These are phyloP conservation scores for Nemania sp. DNA, from an alignment of 2,329 filamentous ascomycete genomes.

Conservation along the genomic window DNA sequence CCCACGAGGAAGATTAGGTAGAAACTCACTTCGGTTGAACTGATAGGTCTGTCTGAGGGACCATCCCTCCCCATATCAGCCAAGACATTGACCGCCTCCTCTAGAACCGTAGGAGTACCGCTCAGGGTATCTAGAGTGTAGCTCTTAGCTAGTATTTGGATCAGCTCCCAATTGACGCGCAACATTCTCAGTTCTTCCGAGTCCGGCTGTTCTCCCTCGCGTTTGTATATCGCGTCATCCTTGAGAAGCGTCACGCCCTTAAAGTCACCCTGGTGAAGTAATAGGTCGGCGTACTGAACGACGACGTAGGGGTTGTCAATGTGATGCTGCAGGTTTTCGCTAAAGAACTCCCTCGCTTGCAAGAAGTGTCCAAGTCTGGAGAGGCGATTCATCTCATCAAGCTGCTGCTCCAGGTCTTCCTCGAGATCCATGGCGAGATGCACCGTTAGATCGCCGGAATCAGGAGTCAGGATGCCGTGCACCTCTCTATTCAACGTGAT, in stretches of 20 bases:
- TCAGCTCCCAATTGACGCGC: slow-evolving; percentile 27
- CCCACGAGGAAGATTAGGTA: background rate
- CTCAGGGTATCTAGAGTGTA: slow-evolving; percentile 19
- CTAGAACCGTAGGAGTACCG: slow-evolving; percentile 2
- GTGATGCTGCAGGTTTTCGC: slow-evolving; percentile 31
- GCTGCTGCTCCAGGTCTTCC: slow-evolving; percentile 33
- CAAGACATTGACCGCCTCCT: slow-evolving; percentile 14
- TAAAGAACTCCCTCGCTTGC: slow-evolving; percentile 30
- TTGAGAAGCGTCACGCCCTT: slow-evolving; percentile 25
- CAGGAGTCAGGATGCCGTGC: slow-evolving; percentile 26
- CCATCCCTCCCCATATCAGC: background rate
- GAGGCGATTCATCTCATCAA: slow-evolving; percentile 37
- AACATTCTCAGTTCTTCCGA: slow-evolving; percentile 18
- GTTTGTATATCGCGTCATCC: slow-evolving; percentile 16
- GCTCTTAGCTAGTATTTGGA: slow-evolving; percentile 20
- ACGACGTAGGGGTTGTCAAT: slow-evolving; percentile 34
- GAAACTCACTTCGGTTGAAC: slow-evolving; percentile 23
- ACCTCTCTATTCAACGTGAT: slow-evolving; percentile 13
- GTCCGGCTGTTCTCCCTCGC: background rate
- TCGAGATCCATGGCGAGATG: slow-evolving; percentile 31
- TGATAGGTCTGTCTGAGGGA: slow-evolving; percentile 12
- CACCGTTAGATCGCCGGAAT: slow-evolving; percentile 29
- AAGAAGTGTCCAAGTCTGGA: slow-evolving; percentile 35
- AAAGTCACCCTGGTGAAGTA: slow-evolving; percentile 38
- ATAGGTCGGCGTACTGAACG: slow-evolving; percentile 37